phyloP scores from a whole-genome alignment of 108 stramenopile species.

The Nitzschia inconspicua region DNA sequence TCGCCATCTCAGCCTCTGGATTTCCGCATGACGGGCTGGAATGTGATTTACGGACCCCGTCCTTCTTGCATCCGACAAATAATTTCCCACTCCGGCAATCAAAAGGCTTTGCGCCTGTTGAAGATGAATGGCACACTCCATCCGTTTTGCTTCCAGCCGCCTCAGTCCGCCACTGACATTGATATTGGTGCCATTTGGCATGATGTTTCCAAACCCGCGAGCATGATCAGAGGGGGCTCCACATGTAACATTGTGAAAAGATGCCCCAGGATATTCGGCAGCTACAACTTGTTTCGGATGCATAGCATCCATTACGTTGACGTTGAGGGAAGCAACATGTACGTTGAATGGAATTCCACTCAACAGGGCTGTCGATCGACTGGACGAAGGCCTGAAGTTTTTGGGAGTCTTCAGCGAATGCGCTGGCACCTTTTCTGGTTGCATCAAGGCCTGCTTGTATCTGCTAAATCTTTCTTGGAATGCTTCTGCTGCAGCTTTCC shows the following conservation, averaged over 20 bases:
- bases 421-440: conserved; percentile 35
- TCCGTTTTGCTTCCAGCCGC: conserved; percentile 67
- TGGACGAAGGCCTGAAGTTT: conserved; percentile 69
- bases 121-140: conserved; percentile 42
- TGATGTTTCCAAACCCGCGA: conserved; percentile 69
- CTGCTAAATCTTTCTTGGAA: conserved; percentile 40
- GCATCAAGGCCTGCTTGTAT: conserved; percentile 35
- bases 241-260: conserved; percentile 68
- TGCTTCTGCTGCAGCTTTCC: conserved; percentile 43
- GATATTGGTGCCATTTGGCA: conserved; percentile 30
- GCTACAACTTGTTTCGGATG: conserved; percentile 6
- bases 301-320: conserved; percentile 46
- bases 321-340: conserved; percentile 58
- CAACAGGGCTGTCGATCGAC: conserved; percentile 45
- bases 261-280: conserved; percentile 26
- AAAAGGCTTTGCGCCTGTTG: conserved; percentile 40
- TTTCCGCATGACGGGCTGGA: conserved; percentile 49
- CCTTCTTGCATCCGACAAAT: conserved; percentile 51
- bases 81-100: conserved; percentile 54
- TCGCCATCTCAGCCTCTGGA: conserved; percentile 39
- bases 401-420: conserved; percentile 60
- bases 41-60: conserved; percentile 40
- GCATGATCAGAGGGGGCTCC: conserved; percentile 90
- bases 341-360: conserved; percentile 84
- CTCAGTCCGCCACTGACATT: conserved; percentile 61